Evolutionary conservation across 352 stramenopile genomes (phyloP), one percentile per base, ranked within the genome.

Genomic region (Globisporangium apiculatum): DNA sequence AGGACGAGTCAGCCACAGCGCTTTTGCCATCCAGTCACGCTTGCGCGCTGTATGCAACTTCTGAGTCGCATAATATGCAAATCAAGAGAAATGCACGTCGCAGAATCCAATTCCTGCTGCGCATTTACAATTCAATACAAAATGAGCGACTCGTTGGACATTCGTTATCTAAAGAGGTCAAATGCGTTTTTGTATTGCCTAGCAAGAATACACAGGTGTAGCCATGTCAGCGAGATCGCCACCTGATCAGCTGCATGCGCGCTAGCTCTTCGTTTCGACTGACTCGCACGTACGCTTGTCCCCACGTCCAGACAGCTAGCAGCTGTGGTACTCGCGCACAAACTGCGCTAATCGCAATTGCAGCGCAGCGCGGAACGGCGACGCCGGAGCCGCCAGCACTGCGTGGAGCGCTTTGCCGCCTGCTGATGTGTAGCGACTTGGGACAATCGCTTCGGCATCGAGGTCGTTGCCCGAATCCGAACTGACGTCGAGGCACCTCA

Each of bases 401-500:
- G 73, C 68, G 61, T 94, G 82, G 55, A 94, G 69, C 17, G 69
- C 73, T 60, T 91, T 91, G 64, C 84, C 80, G 24, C 52, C 63
- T 37, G 78, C 72, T 37, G 77, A 87, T 56, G 83, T 62, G 63
- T 94, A 94, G 47, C 84, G 82, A 36, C 70, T 77, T 1, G 82
- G 62, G 54, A 94, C 84, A 4, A 81, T 50, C 0, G 73, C 76
- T 47, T 94, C 84, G 12, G 82, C 80, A 45, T 94, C 84, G 53
- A 87, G 86, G 51, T 90, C 79, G 11, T 72, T 75, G 53, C 65
- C 74, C 15, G 73, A 74, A 64, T 94, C 84, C 55, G 84, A 91
- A 67, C 84, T 94, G 67, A 92, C 60, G 58, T 94, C 82, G 46
- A 92, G 50, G 61, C 91, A 94, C 67, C 83, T 83, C 47, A 94